Base-by-base conservation (phyloP, 1,284 basidiomycete species). In the Apiotrichum akiyoshidainum region DNA sequence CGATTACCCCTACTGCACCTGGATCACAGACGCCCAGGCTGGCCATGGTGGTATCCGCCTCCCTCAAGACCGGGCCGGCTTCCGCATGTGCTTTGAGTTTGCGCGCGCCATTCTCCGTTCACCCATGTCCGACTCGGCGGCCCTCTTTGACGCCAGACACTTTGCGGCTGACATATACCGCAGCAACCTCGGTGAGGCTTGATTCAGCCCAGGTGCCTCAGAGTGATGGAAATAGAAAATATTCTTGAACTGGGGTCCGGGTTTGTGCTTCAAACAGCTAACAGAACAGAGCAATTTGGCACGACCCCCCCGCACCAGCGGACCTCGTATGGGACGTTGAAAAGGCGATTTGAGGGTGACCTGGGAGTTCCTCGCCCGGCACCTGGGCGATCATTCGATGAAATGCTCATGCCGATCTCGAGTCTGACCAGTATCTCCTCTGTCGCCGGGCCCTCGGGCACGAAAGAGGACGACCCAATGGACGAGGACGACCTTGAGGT, bases 51-150 rank as follows among this genome's bases (percentile, higher is more conserved):
- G 46, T 11, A n/a, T 48, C n/a, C 46, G 46, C 9, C 33, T 48
- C 11, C 46, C 46, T 5, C 14, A 35, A 5, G 11, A 7, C 17
- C 16, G 14, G 4, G 46, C 17, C 14, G 46, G 46, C 7, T 48
- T 48, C 46, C 33, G 46, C 33, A 48, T 33, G n/a, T 48, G n/a
- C 33, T 48, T 48, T 35, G 46, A 48, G n/a, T 48, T n/a, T 13
- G 46, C 46, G 1, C 46, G 46, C 17, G 33, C 46, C 3, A 33
- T 48, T 10, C 13, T 48, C 17, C 31, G 46, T 5, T 48, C 46
- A 1, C 3, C 33, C 4, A 22, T 21, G 14, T 35, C 16, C 11
- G 46, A 48, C 31, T 11, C 46, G 22, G 5, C 31, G 12, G 35
- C 46, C 9, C 46, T 33, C n/a, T 2, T 11, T 10, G 33, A 48